Evolutionary conservation across 352 stramenopile species (phyloP).

Genomic region (Pythium scleroteichum): DNA sequence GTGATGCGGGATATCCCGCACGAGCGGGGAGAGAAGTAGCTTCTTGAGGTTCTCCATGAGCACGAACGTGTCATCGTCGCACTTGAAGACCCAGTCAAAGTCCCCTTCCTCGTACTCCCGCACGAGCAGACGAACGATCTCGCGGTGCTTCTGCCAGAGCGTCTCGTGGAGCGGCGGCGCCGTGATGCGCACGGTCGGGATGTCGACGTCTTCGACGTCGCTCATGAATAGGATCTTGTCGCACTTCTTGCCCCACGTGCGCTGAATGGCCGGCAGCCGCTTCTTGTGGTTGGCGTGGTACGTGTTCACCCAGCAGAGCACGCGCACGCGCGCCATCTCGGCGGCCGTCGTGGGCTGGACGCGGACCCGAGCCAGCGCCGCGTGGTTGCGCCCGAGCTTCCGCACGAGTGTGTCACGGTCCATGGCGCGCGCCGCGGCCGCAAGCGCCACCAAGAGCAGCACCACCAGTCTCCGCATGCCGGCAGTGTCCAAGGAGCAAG

Average conservation of each 20-base stretch:
- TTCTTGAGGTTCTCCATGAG: constrained; percentile 86
- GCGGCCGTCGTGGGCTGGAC: constrained; percentile 48
- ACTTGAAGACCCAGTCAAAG: constrained; percentile 89
- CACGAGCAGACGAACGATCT: constrained; percentile 72
- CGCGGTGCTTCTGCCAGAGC: constrained; percentile 85
- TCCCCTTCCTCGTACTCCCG: constrained; percentile 60
- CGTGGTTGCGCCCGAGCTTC: constrained; percentile 57
- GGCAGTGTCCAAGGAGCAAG: background rate
- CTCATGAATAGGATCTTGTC: constrained; percentile 91
- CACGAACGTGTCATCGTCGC: constrained; percentile 87
- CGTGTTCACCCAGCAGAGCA: constrained; percentile 88
- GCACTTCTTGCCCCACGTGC: constrained; percentile 77
- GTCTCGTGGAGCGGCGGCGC: constrained; percentile 70
- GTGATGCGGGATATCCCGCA: constrained; percentile 32
- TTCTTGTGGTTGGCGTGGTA: constrained; percentile 74
- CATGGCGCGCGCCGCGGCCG: constrained; percentile 3
- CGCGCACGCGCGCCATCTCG: constrained; percentile 45
- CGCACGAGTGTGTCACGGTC: constrained; percentile 32
- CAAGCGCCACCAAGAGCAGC: constrained; percentile 11
- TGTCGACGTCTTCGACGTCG: constrained; percentile 56
- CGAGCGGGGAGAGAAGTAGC: constrained; percentile 57
- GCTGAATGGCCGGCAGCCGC: constrained; percentile 64
- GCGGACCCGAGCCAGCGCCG: constrained; percentile 71
- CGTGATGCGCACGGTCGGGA: constrained; percentile 67
- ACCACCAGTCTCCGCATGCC: background rate